These are phyloP conservation scores for Oryza glaberrima DNA, from an alignment of 176 grass and related monocot genomes.

Conservation along the genomic window DNA sequence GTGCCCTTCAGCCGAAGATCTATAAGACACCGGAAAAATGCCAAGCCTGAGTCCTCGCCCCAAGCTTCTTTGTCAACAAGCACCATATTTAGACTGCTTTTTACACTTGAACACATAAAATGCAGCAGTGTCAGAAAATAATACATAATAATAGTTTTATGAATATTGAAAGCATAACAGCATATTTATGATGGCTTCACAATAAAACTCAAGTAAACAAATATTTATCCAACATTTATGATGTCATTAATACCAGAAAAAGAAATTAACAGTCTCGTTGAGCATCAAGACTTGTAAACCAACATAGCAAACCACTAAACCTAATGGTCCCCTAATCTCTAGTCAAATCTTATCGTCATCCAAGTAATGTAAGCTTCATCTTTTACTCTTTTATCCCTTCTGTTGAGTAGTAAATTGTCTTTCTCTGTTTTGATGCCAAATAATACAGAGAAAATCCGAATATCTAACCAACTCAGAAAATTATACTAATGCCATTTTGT, in stretches of 20 bases:
- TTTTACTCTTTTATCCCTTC: background rate
- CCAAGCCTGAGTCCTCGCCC: constrained; percentile 53
- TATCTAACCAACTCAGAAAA: background rate
- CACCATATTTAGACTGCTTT: constrained; percentile 57
- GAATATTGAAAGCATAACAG: constrained; percentile 26
- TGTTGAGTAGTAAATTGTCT: background rate
- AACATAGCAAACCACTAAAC: too few species aligned
- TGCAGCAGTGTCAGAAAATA: constrained; percentile 12
- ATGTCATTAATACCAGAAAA: background rate
- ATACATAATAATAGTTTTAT: background rate
- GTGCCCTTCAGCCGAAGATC: constrained; percentile 52
- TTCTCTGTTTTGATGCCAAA: background rate
- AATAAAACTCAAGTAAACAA: background rate
- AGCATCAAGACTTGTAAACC: background rate
- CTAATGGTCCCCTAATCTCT: too few species aligned
- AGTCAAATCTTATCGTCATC: too few species aligned
- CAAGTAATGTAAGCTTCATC: background rate
- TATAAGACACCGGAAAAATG: constrained; percentile 47
- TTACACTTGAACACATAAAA: constrained; percentile 47
- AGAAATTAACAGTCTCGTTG: background rate
- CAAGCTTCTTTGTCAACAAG: constrained; percentile 83
- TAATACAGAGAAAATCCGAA: constrained; percentile 11
- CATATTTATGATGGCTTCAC: background rate
- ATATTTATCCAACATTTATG: background rate
- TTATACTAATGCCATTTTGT: background rate